Conservation (phyloP, 2,329 filamentous ascomycete species). For the Thelonectria blattea region DNA sequence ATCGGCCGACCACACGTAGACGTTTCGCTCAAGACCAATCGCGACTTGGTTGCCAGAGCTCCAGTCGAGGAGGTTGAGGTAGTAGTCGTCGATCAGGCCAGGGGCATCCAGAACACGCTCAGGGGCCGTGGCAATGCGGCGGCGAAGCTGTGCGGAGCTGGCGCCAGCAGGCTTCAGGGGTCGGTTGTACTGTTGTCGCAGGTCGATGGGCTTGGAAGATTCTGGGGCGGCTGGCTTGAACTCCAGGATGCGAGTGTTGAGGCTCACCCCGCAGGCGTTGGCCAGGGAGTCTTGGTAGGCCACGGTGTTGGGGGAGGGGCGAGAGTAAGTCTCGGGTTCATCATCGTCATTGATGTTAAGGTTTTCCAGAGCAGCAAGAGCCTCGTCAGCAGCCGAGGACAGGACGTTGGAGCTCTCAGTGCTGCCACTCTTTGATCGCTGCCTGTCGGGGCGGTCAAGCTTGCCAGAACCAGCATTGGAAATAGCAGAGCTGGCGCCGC, state of each 20-base stretch:
- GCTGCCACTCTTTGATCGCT: constrained; percentile 73
- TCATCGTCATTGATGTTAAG: constrained; percentile 78
- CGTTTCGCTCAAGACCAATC: constrained; percentile 93
- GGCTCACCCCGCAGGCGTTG: constrained; percentile 87
- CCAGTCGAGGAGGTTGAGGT: constrained; percentile 98
- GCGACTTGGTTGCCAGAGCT: constrained; percentile 97
- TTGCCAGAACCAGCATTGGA: constrained; percentile 82
- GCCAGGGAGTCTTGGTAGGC: constrained; percentile 94
- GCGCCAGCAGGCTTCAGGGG: constrained; percentile 81
- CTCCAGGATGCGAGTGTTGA: constrained; percentile 93
- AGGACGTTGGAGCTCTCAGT: constrained; percentile 77
- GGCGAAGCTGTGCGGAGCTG: constrained; percentile 83
- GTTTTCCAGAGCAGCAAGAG: constrained; percentile 78
- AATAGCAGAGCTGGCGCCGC: constrained; percentile 86
- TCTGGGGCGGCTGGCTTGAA: constrained; percentile 99
- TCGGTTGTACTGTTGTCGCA: constrained; percentile 97
- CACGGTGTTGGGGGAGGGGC: constrained; percentile 83
- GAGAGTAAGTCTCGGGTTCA: constrained; percentile 71
- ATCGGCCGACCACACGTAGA: constrained; percentile 98
- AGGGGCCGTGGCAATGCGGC: constrained; percentile 90
- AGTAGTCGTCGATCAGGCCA: constrained; percentile 97
- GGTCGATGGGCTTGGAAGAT: constrained; percentile 96
- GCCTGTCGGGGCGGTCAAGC: constrained; percentile 73
- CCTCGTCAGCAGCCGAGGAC: constrained; percentile 79
- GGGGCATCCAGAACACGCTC: constrained; percentile 97